Conservation (phyloP, 2,329 filamentous ascomycete genomes). For the Colletotrichum theobromicola region DNA sequence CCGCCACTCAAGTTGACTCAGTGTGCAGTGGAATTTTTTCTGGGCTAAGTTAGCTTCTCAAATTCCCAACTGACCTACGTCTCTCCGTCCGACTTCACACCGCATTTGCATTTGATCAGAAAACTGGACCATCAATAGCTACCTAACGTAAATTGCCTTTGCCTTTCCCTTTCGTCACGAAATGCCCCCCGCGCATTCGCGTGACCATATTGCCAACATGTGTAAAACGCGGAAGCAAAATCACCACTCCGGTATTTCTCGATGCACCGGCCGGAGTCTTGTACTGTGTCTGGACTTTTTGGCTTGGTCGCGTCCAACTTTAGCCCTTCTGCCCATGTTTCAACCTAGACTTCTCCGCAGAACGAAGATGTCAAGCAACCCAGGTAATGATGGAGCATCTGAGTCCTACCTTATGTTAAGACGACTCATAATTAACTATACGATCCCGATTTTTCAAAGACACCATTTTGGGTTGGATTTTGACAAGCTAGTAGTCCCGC, state of each 20-base stretch:
- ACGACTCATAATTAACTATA: not conserved
- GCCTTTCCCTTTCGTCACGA: not conserved
- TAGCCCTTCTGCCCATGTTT: too few relatives aligned
- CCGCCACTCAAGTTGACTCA: constrained; percentile 17
- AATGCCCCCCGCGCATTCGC: not conserved
- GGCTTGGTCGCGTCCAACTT: too few relatives aligned
- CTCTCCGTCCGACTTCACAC: not conserved
- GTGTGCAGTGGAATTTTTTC: not conserved
- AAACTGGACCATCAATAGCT: not conserved
- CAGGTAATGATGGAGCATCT: not conserved
- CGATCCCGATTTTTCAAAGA: not conserved
- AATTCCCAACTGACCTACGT: not conserved
- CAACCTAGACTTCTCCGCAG: not conserved
- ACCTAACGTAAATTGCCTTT: not conserved
- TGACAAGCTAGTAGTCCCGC: not conserved
- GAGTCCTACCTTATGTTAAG: not conserved
- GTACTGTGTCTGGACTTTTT: too few relatives aligned
- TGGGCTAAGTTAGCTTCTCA: not conserved
- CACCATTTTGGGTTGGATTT: not conserved
- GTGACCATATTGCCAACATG: not conserved
- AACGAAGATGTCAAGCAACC: not conserved
- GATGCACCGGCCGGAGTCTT: too few relatives aligned
- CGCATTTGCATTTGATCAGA: not conserved
- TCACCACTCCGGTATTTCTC: not conserved
- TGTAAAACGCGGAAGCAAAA: not conserved